Conservation (phyloP, 2,329 filamentous ascomycete genomes). For the Didymella segeticola region DNA sequence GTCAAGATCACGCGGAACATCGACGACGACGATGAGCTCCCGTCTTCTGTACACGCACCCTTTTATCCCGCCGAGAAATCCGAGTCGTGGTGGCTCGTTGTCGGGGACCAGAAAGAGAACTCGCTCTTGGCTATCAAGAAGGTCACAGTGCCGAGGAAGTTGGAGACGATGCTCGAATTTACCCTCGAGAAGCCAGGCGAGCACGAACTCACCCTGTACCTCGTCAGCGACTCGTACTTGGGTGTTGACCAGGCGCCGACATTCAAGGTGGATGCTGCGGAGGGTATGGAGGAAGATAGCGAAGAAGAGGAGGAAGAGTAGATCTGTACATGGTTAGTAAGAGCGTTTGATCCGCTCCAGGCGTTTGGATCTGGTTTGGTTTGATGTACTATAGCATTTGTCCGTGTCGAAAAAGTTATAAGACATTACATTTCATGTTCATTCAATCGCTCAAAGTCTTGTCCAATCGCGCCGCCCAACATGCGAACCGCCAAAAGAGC, state of each 20-base stretch:
- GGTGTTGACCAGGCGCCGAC: constrained; percentile 95
- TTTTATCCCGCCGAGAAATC: constrained; percentile 93
- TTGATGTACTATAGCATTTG: too few species aligned
- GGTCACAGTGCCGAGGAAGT: constrained; percentile 80
- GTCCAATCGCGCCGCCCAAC: too few species aligned
- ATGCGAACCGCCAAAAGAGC: too few species aligned
- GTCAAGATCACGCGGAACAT: constrained; percentile 86
- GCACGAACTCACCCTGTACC: constrained; percentile 86
- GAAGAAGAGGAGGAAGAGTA: constrained; percentile 67
- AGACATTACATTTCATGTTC: too few species aligned
- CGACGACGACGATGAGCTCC: constrained; percentile 73
- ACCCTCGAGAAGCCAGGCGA: constrained; percentile 83
- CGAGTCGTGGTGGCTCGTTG: constrained; percentile 98
- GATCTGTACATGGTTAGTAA: too few species aligned
- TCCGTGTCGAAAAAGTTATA: too few species aligned
- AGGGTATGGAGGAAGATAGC: constrained; percentile 94
- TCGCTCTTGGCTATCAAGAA: constrained; percentile 92
- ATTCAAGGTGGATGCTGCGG: constrained; percentile 83
- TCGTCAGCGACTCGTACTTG: constrained; percentile 97
- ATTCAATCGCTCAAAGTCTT: too few species aligned
- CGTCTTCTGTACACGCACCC: constrained; percentile 88
- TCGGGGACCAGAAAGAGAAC: constrained; percentile 89
- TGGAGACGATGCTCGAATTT: constrained; percentile 85
- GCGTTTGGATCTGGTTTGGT: too few species aligned
- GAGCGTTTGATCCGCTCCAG: too few species aligned